Conservation (phyloP, 805 yeast species). For the Lachancea sp. region DNA sequence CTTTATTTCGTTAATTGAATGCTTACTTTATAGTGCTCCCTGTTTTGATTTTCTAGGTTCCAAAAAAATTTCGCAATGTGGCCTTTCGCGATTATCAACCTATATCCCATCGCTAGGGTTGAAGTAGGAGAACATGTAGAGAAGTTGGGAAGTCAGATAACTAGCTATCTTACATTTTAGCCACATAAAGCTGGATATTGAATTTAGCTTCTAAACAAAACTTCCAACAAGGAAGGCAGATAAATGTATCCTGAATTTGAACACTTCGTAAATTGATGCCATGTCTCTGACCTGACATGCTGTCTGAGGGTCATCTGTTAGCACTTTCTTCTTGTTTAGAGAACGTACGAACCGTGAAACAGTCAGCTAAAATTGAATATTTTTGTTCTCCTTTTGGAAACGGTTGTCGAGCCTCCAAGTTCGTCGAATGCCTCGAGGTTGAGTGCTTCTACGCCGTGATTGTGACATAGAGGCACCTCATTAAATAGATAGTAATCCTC, state of each 20-base stretch:
- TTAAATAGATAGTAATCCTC: slow-evolving; percentile 44
- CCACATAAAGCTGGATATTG: no score
- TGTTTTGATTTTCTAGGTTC: slow-evolving; percentile 8
- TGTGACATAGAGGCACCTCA: slow-evolving; percentile 25
- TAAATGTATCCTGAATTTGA: no score
- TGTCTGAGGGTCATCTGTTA: no score
- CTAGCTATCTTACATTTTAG: no score
- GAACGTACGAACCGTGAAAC: background rate
- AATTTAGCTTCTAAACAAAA: no score
- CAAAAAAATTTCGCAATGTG: slow-evolving; percentile 9
- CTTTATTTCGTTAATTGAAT: no score
- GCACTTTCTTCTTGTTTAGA: no score
- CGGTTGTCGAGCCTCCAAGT: slow-evolving; percentile 14
- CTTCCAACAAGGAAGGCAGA: no score
- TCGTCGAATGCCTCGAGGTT: slow-evolving; percentile 9
- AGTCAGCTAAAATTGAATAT: slow-evolving; percentile 21
- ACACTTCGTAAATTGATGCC: no score
- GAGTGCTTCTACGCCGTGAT: slow-evolving; percentile 27
- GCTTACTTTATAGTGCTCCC: no score
- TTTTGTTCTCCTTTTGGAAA: slow-evolving; percentile 31
- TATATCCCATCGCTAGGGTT: background rate
- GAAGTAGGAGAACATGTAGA: background rate
- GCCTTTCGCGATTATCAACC: slow-evolving; percentile 7
- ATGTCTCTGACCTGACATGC: no score
- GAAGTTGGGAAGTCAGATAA: background rate